These are phyloP conservation scores for Penicillium mononematosum DNA, from an alignment of 495 filamentous ascomycete genomes.

Conservation along the genomic window DNA sequence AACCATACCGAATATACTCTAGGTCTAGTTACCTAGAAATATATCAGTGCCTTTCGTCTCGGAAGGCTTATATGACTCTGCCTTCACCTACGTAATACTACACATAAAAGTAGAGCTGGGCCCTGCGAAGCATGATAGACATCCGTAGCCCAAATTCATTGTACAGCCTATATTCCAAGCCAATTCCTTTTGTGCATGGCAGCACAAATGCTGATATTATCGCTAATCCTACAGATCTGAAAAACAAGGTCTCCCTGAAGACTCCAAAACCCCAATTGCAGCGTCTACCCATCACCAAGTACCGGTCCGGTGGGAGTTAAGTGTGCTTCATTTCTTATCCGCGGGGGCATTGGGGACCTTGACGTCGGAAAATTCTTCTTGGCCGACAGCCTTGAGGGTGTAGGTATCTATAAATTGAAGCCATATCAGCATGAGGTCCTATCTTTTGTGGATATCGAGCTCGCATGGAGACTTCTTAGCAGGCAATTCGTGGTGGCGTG, in stretches of 20 bases:
- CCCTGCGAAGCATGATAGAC: background rate
- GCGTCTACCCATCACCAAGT: background rate
- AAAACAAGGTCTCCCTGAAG: slow-evolving; percentile 22
- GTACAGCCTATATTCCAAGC: slow-evolving; percentile 13
- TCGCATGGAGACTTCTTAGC: background rate
- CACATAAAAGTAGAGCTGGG: background rate
- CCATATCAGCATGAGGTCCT: background rate
- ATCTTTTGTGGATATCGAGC: background rate
- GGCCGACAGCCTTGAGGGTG: slow-evolving; percentile 84
- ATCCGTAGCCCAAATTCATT: slow-evolving; percentile 13
- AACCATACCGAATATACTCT: slow-evolving; percentile 11
- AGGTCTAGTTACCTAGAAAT: background rate
- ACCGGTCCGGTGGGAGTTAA: slow-evolving; percentile 1
- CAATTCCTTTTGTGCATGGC: slow-evolving; percentile 25
- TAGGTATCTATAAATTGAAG: slow-evolving; percentile 64
- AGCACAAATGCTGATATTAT: slow-evolving; percentile 15
- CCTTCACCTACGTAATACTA: too few species aligned
- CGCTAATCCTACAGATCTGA: slow-evolving; percentile 21
- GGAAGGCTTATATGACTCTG: background rate
- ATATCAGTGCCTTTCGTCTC: slow-evolving; percentile 1
- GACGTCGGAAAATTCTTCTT: slow-evolving; percentile 98
- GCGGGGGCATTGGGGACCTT: slow-evolving; percentile 71
- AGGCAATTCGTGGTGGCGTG: slow-evolving; percentile 7
- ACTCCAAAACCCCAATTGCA: slow-evolving; percentile 27
- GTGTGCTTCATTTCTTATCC: slow-evolving; percentile 26